These are phyloP conservation scores for Penicillium pulvis DNA, from an alignment of 495 filamentous ascomycete genomes.

Conservation along the genomic window DNA sequence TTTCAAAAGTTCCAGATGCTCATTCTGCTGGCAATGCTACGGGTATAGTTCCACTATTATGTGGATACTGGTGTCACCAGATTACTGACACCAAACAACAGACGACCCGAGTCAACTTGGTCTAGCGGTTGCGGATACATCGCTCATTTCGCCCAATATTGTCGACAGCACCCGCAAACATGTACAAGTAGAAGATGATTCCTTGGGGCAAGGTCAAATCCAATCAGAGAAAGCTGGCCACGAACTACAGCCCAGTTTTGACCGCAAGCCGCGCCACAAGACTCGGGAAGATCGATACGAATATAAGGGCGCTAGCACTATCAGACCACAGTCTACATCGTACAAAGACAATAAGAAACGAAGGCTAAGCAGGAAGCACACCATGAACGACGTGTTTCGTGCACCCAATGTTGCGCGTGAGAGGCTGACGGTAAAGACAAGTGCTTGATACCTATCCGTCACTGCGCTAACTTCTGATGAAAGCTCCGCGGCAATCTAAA, in stretches of 20 bases:
- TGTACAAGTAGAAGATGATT: background rate
- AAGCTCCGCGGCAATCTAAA: conserved; percentile 54
- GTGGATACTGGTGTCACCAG: background rate
- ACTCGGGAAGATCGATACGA: conserved; percentile 59
- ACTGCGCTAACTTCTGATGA: conserved; percentile 23
- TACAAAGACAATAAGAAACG: conserved; percentile 41
- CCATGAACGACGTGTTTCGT: conserved; percentile 62
- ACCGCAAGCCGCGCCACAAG: conserved; percentile 61
- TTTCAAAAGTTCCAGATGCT: conserved; percentile 12
- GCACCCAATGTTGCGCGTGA: conserved; percentile 63
- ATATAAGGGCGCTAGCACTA: conserved; percentile 31
- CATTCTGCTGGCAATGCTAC: background rate
- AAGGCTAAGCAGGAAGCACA: conserved; percentile 41
- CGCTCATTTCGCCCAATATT: background rate
- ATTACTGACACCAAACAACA: background rate
- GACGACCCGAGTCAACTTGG: background rate
- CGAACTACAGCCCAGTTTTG: conserved; percentile 39
- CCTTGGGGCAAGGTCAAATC: background rate
- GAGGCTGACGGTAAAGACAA: conserved; percentile 61
- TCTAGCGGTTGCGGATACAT: background rate
- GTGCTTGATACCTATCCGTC: conserved; percentile 1
- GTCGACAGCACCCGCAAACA: background rate
- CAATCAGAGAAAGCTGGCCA: background rate
- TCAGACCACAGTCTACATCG: background rate
- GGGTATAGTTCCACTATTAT: background rate